Percentiles rank a stretch among this genome's conserved stretches.
phyloP scores from a whole-genome alignment of 768 basidiomycete genomes.

The Flagelloscypha sp. region DNA sequence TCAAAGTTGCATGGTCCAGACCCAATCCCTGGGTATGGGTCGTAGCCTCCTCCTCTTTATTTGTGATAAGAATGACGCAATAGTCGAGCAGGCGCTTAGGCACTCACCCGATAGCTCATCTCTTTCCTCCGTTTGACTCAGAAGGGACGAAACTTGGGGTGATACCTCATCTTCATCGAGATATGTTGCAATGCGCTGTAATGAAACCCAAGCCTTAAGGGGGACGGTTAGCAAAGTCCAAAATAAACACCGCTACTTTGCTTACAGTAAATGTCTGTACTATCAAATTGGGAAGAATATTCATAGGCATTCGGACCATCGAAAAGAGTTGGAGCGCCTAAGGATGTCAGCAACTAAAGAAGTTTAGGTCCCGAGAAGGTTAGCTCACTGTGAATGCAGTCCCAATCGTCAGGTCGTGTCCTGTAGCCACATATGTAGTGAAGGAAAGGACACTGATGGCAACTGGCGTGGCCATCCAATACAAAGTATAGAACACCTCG shows the following conservation, averaged over 20 bases:
- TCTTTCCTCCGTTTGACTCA: slow-evolving; percentile 46
- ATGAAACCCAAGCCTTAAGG: slow-evolving; percentile 31
- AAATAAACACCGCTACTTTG: background rate
- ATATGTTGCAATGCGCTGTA: slow-evolving; percentile 54
- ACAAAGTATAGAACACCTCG: slow-evolving; percentile 31
- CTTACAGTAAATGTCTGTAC: slow-evolving; percentile 52
- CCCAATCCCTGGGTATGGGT: slow-evolving; percentile 27
- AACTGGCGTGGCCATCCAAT: slow-evolving; percentile 44
- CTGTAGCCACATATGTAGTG: slow-evolving; percentile 35
- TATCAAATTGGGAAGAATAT: slow-evolving; percentile 72
- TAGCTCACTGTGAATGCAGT: slow-evolving; percentile 44
- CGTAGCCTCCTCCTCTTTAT: slow-evolving; percentile 26
- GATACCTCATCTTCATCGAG: slow-evolving; percentile 56
- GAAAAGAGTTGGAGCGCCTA: slow-evolving; percentile 74
- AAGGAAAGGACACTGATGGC: slow-evolving; percentile 42
- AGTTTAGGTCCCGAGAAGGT: background rate
- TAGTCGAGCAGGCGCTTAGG: too few relatives aligned
- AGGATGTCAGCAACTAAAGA: background rate
- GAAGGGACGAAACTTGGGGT: slow-evolving; percentile 51
- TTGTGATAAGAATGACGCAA: too few relatives aligned
- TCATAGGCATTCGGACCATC: slow-evolving; percentile 69
- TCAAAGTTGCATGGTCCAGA: slow-evolving; percentile 43
- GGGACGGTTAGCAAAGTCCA: background rate
- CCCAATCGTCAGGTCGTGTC: slow-evolving; percentile 42
- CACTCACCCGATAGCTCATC: too few relatives aligned